Evolutionary conservation across 2,329 filamentous ascomycete genomes (phyloP).

Genomic region (Penicillium sp.): DNA sequence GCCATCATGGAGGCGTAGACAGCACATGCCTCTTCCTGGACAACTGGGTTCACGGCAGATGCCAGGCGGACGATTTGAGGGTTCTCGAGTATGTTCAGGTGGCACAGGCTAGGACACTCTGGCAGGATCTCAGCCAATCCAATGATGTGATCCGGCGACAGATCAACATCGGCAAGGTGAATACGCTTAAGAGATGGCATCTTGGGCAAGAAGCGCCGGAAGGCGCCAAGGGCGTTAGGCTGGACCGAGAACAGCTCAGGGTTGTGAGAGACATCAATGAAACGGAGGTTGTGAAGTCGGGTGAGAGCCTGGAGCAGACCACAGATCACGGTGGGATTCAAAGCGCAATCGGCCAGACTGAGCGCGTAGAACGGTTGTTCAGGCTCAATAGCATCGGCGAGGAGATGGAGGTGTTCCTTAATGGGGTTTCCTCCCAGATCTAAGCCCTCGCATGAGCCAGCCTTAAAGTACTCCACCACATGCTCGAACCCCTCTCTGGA

Average conservation of each 20-base stretch:
- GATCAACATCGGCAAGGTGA: conserved; percentile 76
- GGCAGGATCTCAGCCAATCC: conserved; percentile 85
- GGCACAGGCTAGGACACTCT: conserved; percentile 73
- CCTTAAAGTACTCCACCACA: conserved; percentile 69
- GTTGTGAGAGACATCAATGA: conserved; percentile 91
- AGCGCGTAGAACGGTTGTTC: conserved; percentile 68
- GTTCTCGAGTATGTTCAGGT: conserved; percentile 84
- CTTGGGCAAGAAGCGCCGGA: conserved; percentile 81
- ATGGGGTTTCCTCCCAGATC: conserved; percentile 84
- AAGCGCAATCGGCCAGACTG: conserved; percentile 78
- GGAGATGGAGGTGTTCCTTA: conserved; percentile 48
- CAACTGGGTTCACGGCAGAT: conserved; percentile 70
- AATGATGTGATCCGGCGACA: conserved; percentile 84
- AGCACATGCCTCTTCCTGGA: conserved; percentile 89
- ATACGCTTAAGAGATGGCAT: conserved; percentile 74
- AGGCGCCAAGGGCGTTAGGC: conserved; percentile 66
- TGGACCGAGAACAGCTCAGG: conserved; percentile 68
- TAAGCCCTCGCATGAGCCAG: conserved; percentile 76
- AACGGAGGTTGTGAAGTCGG: conserved; percentile 68
- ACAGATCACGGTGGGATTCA: conserved; percentile 67
- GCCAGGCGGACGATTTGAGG: conserved; percentile 58
- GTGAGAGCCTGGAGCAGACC: conserved; percentile 69
- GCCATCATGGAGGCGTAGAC: conserved; percentile 88
- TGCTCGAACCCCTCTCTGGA: conserved; percentile 69
- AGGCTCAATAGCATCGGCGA: conserved; percentile 35